A percentile compares a stretch with the other conserved stretches of the same genome.
phyloP scores from a whole-genome alignment of 805 yeast genomes.

The Metschnikowia aberdeeniae region DNA sequence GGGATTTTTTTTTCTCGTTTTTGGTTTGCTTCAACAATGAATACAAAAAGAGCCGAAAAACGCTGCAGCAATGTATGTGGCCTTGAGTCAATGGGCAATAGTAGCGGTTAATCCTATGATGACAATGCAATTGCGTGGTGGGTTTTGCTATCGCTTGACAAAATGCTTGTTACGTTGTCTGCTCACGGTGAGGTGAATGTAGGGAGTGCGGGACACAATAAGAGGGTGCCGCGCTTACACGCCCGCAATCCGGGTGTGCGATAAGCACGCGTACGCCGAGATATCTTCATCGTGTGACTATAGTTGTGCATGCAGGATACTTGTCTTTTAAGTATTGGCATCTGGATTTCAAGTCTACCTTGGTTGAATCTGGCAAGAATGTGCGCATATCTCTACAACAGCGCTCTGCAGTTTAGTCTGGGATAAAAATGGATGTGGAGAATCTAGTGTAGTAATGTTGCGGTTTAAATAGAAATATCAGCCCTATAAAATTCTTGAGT shows the following conservation, averaged over 20 bases:
- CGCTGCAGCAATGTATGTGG: too few species aligned
- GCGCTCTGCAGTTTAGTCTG: too few species aligned
- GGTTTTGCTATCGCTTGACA: neutral
- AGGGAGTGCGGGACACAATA: conserved; percentile 3
- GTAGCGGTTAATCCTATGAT: neutral
- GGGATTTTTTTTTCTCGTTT: conserved; percentile 3
- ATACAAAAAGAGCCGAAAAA: neutral
- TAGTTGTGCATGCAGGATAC: neutral
- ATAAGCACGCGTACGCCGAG: conserved; percentile 2
- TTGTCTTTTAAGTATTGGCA: too few species aligned
- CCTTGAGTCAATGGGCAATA: too few species aligned
- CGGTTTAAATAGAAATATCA: too few species aligned
- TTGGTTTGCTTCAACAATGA: neutral
- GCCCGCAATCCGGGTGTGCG: conserved; percentile 1
- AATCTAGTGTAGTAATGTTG: too few species aligned
- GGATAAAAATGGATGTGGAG: too few species aligned
- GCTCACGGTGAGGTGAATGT: conserved; percentile 2
- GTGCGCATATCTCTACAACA: too few species aligned
- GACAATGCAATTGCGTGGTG: neutral
- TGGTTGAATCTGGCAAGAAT: too few species aligned
- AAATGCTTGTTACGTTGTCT: neutral
- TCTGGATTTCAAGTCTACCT: too few species aligned
- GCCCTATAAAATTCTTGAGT: too few species aligned
- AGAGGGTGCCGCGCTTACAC: neutral
- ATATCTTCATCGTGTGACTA: neutral